Percentiles rank a stretch among this genome's conserved stretches.
These are phyloP conservation scores for Suillus bovinus DNA, from an alignment of 768 basidiomycete genomes.

Conservation along the genomic window DNA sequence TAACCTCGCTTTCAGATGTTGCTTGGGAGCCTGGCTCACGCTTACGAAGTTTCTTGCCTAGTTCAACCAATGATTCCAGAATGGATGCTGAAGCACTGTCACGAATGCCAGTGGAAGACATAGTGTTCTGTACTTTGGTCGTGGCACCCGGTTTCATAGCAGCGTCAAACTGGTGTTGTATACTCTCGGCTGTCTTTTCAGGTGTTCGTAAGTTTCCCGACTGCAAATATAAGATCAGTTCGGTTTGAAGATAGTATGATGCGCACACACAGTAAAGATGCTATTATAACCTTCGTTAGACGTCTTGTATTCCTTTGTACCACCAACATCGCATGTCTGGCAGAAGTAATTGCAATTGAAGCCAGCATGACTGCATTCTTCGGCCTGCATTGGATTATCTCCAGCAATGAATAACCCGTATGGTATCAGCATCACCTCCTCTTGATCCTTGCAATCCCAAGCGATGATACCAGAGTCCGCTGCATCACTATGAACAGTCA, in stretches of 20 bases:
- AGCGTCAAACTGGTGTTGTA: constrained; percentile 9
- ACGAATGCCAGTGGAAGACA: constrained; percentile 1
- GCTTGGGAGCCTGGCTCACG: not conserved
- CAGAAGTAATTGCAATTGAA: constrained; percentile 42
- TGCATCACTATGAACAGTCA: constrained; percentile 6
- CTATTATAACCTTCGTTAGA: constrained; percentile 35
- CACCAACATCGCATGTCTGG: constrained; percentile 39
- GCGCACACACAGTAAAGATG: constrained; percentile 30
- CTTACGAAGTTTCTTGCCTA: constrained; percentile 11
- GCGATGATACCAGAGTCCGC: constrained; percentile 22
- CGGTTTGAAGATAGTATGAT: not conserved
- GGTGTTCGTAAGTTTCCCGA: constrained; percentile 1
- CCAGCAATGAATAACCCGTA: constrained; percentile 32
- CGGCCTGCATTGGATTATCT: constrained; percentile 34
- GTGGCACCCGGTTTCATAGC: not conserved
- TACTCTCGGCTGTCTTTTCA: constrained; percentile 19
- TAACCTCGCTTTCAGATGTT: not conserved
- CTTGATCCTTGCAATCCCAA: constrained; percentile 26
- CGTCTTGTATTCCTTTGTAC: constrained; percentile 33
- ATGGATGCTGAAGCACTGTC: constrained; percentile 3
- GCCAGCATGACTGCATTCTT: constrained; percentile 38
- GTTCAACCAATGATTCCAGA: constrained; percentile 4
- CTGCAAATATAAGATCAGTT: constrained; percentile 4
- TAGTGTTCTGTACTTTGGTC: not conserved
- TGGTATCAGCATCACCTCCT: constrained; percentile 18